Evolutionary conservation across 768 basidiomycete species (phyloP).

Genomic region (Saitozyma podzolica): DNA sequence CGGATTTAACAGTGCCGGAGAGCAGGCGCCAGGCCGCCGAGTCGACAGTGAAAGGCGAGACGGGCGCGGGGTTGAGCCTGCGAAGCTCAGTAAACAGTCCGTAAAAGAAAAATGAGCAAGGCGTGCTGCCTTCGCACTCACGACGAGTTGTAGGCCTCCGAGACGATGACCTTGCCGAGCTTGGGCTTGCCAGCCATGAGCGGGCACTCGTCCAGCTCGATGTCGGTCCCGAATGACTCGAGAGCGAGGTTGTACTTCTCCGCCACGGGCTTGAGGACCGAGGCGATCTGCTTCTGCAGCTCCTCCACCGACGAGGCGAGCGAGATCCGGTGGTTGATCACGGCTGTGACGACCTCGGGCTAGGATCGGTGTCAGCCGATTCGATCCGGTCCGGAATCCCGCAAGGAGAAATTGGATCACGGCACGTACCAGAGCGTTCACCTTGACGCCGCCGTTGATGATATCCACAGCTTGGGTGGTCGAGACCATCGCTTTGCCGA

Average conservation of each 20-base stretch:
- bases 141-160: constrained; percentile 36
- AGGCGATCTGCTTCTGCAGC: constrained; percentile 32
- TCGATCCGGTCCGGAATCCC: neutral
- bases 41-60: constrained; percentile 36
- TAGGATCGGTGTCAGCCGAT: neutral
- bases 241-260: constrained; percentile 39
- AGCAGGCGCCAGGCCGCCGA: constrained; percentile 41
- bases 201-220: constrained; percentile 18
- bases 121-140: constrained; percentile 7
- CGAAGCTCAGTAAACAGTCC: too few species aligned
- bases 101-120: neutral
- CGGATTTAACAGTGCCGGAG: constrained; percentile 33
- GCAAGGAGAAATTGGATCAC: neutral
- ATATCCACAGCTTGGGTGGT: constrained; percentile 47
- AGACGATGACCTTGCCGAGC: constrained; percentile 31
- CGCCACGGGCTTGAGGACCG: constrained; percentile 28
- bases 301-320: constrained; percentile 38
- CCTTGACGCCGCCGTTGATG: constrained; percentile 44
- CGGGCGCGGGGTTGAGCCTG: constrained; percentile 42
- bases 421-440: constrained; percentile 33
- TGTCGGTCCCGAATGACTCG: constrained; percentile 35
- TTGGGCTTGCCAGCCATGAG: constrained; percentile 18
- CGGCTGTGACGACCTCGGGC: constrained; percentile 43
- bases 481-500: constrained; percentile 30
- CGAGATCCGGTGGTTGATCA: constrained; percentile 50